Percentiles rank a stretch among this genome's conserved stretches.
Conservation (phyloP, 2,329 filamentous ascomycete genomes). For the Venturia aucupariae region DNA sequence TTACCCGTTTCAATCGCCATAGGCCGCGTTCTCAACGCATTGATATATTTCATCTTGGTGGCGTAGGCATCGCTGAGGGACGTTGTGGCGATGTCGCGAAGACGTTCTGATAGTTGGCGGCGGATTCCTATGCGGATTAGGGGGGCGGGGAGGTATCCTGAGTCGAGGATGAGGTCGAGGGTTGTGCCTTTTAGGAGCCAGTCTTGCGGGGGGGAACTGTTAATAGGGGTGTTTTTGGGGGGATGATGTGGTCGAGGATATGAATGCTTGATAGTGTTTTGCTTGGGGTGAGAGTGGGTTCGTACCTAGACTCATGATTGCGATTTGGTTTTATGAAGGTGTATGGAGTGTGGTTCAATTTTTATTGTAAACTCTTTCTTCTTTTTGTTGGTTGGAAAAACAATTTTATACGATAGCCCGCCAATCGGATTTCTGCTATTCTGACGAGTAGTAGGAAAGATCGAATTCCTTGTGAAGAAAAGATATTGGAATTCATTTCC, state of each 20-base stretch:
- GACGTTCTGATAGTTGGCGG: constrained; percentile 53
- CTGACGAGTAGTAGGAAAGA: too few relatives aligned
- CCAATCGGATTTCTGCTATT: not conserved
- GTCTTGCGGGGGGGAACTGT: not conserved
- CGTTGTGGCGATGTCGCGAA: constrained; percentile 45
- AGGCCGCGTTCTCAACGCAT: constrained; percentile 47
- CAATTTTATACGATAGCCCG: not conserved
- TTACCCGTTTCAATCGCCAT: constrained; percentile 56
- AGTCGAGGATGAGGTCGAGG: constrained; percentile 52
- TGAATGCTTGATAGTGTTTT: not conserved
- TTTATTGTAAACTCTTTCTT: not conserved
- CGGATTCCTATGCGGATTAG: constrained; percentile 58
- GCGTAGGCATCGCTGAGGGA: constrained; percentile 45
- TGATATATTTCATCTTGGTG: constrained; percentile 56
- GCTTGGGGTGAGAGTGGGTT: not conserved
- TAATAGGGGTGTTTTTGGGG: not conserved
- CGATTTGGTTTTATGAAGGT: not conserved
- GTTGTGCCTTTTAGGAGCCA: constrained; percentile 17
- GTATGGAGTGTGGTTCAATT: not conserved
- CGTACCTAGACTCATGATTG: constrained; percentile 3
- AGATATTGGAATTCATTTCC: too few relatives aligned
- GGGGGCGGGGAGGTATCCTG: constrained; percentile 54
- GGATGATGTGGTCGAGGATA: too few relatives aligned
- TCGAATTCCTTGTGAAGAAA: too few relatives aligned
- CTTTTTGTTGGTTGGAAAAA: too few relatives aligned